Percentiles rank a stretch among this genome's conserved stretches.
Conservation (phyloP, 495 filamentous ascomycete genomes). For the Podospora didyma region DNA sequence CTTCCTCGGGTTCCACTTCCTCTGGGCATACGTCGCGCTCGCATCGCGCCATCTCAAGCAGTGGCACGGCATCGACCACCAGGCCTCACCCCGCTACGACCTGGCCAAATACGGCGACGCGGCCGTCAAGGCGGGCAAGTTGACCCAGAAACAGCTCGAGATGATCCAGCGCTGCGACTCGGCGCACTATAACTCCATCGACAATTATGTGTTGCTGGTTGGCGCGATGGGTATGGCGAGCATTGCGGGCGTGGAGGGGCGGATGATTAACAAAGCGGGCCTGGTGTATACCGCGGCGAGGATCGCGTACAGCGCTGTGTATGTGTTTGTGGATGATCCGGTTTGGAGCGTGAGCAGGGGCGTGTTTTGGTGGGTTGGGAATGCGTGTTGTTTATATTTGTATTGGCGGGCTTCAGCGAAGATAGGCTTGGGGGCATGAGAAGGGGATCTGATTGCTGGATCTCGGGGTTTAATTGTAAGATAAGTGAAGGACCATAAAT, state of each 20-base stretch:
- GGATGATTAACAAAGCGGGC: conserved; percentile 40
- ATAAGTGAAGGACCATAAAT: too few relatives aligned
- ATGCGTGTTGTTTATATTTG: conserved; percentile 35
- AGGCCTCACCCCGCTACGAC: conserved; percentile 46
- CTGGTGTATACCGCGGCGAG: conserved; percentile 42
- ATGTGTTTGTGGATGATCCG: conserved; percentile 36
- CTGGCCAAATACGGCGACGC: conserved; percentile 46
- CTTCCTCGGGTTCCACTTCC: conserved; percentile 45
- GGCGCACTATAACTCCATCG: conserved; percentile 46
- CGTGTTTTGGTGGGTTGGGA: conserved; percentile 45
- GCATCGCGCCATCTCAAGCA: conserved; percentile 42
- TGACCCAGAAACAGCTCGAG: conserved; percentile 39
- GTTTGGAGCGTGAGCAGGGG: conserved; percentile 38
- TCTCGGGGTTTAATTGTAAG: too few relatives aligned
- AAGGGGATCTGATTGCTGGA: too few relatives aligned
- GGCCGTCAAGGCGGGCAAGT: conserved; percentile 46
- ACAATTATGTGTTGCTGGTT: conserved; percentile 46
- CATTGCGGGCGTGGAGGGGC: conserved; percentile 33
- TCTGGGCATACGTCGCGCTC: conserved; percentile 42
- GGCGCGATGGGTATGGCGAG: conserved; percentile 31
- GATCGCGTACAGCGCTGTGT: conserved; percentile 35
- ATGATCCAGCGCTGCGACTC: conserved; percentile 45
- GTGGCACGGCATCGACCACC: conserved; percentile 46
- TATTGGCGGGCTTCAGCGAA: conserved; percentile 22
- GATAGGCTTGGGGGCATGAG: background rate